These are phyloP conservation scores for Flaveria trinervia DNA, from an alignment of 129 eudicot genomes.

Conservation along the genomic window DNA sequence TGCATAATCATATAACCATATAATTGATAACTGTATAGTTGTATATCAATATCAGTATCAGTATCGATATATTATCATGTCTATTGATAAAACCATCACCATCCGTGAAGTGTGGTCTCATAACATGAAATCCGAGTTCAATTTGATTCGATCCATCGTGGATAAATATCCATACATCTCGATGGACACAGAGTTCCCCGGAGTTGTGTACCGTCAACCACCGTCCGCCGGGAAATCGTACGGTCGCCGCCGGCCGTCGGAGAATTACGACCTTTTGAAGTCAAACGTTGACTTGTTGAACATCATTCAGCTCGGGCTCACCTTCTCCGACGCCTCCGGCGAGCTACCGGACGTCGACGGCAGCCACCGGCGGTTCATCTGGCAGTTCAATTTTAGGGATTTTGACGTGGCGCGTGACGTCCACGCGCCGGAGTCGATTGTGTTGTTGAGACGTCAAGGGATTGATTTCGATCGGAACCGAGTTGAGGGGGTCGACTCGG, in stretches of 20 bases:
- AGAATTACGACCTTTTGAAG: conserved; percentile 52
- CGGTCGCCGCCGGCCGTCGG: conserved; percentile 32
- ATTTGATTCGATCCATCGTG: conserved; percentile 44
- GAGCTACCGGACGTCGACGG: conserved; percentile 60
- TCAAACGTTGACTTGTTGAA: conserved; percentile 73
- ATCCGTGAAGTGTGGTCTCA: conserved; percentile 73
- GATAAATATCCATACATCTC: conserved; percentile 61
- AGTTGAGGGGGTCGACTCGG: conserved; percentile 58
- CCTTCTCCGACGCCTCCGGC: conserved; percentile 63
- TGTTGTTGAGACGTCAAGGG: conserved; percentile 55
- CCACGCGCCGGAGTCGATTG: conserved; percentile 73
- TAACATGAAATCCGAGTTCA: conserved; percentile 61
- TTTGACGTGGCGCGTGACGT: conserved; percentile 62
- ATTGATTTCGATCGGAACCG: conserved; percentile 63
- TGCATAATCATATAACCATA: too few relatives aligned
- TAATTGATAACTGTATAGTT: too few relatives aligned
- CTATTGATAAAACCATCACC: conserved; percentile 38
- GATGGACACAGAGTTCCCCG: conserved; percentile 95
- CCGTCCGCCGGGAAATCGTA: not conserved
- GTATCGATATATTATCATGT: too few relatives aligned
- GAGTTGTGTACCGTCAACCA: conserved; percentile 41
- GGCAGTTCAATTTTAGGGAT: conserved; percentile 83
- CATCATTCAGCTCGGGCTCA: conserved; percentile 71
- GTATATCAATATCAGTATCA: too few relatives aligned
- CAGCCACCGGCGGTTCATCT: conserved; percentile 41